These are phyloP conservation scores for Silene vulgaris DNA, from an alignment of 179 eudicot genomes.

Conservation along the genomic window DNA sequence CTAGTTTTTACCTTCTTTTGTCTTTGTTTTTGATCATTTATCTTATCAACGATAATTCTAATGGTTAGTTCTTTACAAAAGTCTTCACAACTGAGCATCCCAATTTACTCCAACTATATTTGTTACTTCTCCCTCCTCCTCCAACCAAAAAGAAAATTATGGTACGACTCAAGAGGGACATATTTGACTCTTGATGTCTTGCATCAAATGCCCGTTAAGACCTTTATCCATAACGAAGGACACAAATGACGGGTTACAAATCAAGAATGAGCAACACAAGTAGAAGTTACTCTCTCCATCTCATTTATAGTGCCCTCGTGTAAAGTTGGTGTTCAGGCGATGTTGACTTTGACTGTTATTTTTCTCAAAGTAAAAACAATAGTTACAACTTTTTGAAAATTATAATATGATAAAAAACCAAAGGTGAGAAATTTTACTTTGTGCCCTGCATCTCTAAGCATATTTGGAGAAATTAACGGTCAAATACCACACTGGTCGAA, in stretches of 20 bases:
- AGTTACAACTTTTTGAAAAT: background rate
- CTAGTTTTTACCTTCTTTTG: slow-evolving; percentile 3
- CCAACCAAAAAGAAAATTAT: background rate
- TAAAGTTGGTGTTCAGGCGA: background rate
- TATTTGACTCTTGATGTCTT: background rate
- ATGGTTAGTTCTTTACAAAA: background rate
- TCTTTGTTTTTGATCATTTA: background rate
- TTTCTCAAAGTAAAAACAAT: too few relatives aligned
- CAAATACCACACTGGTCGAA: background rate
- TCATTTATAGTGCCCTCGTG: background rate
- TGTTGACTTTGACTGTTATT: background rate
- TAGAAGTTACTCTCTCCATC: background rate
- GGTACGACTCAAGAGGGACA: background rate
- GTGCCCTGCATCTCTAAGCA: background rate
- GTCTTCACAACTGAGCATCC: background rate
- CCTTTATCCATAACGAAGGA: background rate
- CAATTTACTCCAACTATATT: background rate
- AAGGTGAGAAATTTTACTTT: too few relatives aligned
- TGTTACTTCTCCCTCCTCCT: background rate
- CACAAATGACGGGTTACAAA: background rate
- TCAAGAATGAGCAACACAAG: background rate
- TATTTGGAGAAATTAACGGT: background rate
- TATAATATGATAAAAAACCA: background rate
- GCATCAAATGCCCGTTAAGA: slow-evolving; percentile 5
- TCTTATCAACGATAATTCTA: background rate